Percentiles rank a stretch among this genome's conserved stretches.
These are phyloP conservation scores for Moesziomyces antarcticus DNA, from an alignment of 1,284 basidiomycete species.

Conservation along the genomic window DNA sequence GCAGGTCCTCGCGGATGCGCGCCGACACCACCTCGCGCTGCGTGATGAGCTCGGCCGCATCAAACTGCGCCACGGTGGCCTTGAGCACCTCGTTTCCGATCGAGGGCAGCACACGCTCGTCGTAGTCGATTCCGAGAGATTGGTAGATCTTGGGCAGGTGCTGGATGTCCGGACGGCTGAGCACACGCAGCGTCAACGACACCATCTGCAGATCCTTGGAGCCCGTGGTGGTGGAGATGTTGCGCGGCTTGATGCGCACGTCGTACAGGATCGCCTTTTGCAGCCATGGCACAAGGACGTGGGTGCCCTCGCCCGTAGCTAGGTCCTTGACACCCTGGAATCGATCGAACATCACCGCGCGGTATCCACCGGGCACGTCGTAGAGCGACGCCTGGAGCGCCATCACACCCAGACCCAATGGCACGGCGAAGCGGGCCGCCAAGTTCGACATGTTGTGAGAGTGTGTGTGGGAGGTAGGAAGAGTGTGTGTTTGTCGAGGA, in stretches of 20 bases:
- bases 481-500: background rate
- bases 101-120: slow-evolving; percentile 81
- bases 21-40: slow-evolving; percentile 80
- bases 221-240: slow-evolving; percentile 95
- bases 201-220: slow-evolving; percentile 95
- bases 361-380: slow-evolving; percentile 75
- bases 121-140: slow-evolving; percentile 92
- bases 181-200: slow-evolving; percentile 92
- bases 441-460: slow-evolving; percentile 36
- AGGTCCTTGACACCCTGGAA: slow-evolving; percentile 82
- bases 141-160: slow-evolving; percentile 95
- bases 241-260: slow-evolving; percentile 92
- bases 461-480: background rate
- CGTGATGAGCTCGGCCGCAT: slow-evolving; percentile 92
- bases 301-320: slow-evolving; percentile 81
- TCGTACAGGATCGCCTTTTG: slow-evolving; percentile 92
- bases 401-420: slow-evolving; percentile 65
- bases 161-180: slow-evolving; percentile 89
- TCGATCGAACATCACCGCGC: slow-evolving; percentile 98
- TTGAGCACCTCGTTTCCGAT: slow-evolving; percentile 95
- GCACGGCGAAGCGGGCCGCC: slow-evolving; percentile 60
- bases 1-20: slow-evolving; percentile 90
- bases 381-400: slow-evolving; percentile 68
- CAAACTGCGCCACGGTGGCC: slow-evolving; percentile 97
- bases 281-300: slow-evolving; percentile 94